Base-by-base conservation (phyloP, 768 basidiomycete species). In the Serpula lacrymans region DNA sequence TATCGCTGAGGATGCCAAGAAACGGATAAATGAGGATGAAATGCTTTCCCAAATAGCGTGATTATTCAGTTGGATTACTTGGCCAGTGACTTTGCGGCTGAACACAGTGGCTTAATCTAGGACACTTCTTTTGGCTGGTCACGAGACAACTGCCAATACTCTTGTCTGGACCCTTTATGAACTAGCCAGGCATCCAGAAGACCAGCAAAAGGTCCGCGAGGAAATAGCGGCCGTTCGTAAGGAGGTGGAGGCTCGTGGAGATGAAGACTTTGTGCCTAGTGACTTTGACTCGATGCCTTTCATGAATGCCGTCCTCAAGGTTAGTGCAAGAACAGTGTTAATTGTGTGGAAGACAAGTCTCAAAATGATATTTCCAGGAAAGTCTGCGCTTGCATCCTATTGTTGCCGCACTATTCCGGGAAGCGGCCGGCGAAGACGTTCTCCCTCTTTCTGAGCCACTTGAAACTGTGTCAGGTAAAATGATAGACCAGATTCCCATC, bases 221-320 rank as follows among this genome's bases (percentile, higher is more conserved):
- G 51, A 52, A 24, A 52, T 52, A 21, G 41, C 32, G 18, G 44
- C 26, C 3, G 48, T 56, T 16, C 57, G 58, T 8, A 47, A 41
- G 3, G 40, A 45, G 12, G 49, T 50, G 17, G 29, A 37, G 21
- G 50, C 41, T 16, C 52, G 57, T 9, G 58, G 57, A 6, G 52
- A 54, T 12, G 33, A 43, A 16, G 56, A 61, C n/a, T 49, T 65
- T 31, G 46, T 50, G 6, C 48, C 60, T 3, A 42, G 49, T 2
- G 67, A 68, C 38, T 45, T 63, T 7, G 65, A 67, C 25, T 37
- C 49, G 14, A 61, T 68, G 65, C 16, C 51, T 9, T 56, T 54
- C 34, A 42, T 53, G n/a, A 53, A 57, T 26, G 64, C 67, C 6
- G 49, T 48, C 2, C 48, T 67, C 37, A 67, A 68, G 56, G 65